Evolutionary conservation across 768 basidiomycete species (phyloP).

Genomic region (Pleurotus tuber-regium): DNA sequence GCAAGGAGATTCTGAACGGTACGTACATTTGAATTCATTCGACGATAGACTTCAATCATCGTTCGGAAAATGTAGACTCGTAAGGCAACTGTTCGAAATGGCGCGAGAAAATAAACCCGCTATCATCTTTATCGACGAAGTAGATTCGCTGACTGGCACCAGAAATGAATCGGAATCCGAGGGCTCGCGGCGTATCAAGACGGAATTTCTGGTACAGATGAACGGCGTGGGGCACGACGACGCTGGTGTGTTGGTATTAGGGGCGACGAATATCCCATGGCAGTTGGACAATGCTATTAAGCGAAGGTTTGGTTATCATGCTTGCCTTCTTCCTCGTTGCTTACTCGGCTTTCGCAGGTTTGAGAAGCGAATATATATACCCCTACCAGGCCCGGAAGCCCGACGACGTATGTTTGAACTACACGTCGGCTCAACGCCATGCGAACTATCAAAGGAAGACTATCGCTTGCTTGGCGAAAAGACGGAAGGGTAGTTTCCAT

Average conservation of each 20-base stretch:
- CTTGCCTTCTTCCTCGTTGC: neutral
- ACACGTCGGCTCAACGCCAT: slow-evolving; percentile 91
- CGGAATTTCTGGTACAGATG: slow-evolving; percentile 98
- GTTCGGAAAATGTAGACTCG: slow-evolving; percentile 53
- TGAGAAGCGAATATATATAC: slow-evolving; percentile 98
- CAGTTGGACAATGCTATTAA: slow-evolving; percentile 97
- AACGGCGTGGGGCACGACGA: slow-evolving; percentile 98
- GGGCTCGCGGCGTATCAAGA: slow-evolving; percentile 96
- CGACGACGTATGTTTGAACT: slow-evolving; percentile 95
- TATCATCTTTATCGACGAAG: slow-evolving; percentile 99
- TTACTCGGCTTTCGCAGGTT: slow-evolving; percentile 50
- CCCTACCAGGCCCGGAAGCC: slow-evolving; percentile 91
- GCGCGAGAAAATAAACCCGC: slow-evolving; percentile 95
- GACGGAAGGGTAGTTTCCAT: slow-evolving; percentile 62
- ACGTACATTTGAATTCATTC: slow-evolving; percentile 27
- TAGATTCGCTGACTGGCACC: slow-evolving; percentile 93
- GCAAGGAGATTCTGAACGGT: slow-evolving; percentile 99
- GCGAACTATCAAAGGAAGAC: slow-evolving; percentile 74
- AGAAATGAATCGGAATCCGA: slow-evolving; percentile 97
- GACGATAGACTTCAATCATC: slow-evolving; percentile 2
- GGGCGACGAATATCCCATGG: slow-evolving; percentile 99
- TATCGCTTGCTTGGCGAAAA: slow-evolving; percentile 77
- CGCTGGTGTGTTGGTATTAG: slow-evolving; percentile 92
- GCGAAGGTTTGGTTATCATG: slow-evolving; percentile 54
- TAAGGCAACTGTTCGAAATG: slow-evolving; percentile 94